Evolutionary conservation across 345 rosid genomes (phyloP).

Genomic region (Limnanthes douglasii): DNA sequence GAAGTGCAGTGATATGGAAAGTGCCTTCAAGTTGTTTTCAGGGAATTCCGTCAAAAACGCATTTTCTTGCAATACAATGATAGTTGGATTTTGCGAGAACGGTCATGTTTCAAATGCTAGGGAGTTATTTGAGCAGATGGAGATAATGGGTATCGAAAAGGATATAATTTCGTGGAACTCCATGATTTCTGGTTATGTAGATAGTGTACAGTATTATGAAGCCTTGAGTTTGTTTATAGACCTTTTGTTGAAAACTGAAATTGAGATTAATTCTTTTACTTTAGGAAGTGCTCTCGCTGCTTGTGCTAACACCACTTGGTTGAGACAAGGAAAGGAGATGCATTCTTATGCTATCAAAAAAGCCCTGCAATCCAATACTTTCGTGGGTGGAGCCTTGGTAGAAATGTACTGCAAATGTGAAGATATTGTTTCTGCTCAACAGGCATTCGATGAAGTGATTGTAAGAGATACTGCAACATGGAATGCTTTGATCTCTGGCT

Average conservation of each 20-base stretch:
- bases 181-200: slow-evolving; percentile 39
- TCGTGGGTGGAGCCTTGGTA: slow-evolving; percentile 47
- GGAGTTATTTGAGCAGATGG: slow-evolving; percentile 29
- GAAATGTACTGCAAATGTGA: slow-evolving; percentile 38
- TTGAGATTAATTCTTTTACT: slow-evolving; percentile 36
- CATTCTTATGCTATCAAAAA: slow-evolving; percentile 26
- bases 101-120: slow-evolving; percentile 30
- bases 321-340: slow-evolving; percentile 26
- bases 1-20: slow-evolving; percentile 39
- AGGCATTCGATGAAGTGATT: slow-evolving; percentile 27
- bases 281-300: slow-evolving; percentile 43
- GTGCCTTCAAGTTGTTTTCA: slow-evolving; percentile 31
- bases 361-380: slow-evolving; percentile 36
- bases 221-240: slow-evolving; percentile 24
- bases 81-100: slow-evolving; percentile 40
- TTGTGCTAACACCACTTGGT: slow-evolving; percentile 29
- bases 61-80: slow-evolving; percentile 42
- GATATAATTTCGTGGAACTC: slow-evolving; percentile 47
- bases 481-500: slow-evolving; percentile 45
- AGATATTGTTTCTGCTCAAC: slow-evolving; percentile 16
- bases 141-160: slow-evolving; percentile 19
- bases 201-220: slow-evolving; percentile 23
- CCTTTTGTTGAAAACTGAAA: slow-evolving; percentile 20
- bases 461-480: slow-evolving; percentile 27
- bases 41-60: slow-evolving; percentile 25